A percentile compares a stretch with the other conserved stretches of the same genome.
Evolutionary conservation across 1,284 basidiomycete genomes (phyloP).

Genomic region (Apiotrichum gamsii): DNA sequence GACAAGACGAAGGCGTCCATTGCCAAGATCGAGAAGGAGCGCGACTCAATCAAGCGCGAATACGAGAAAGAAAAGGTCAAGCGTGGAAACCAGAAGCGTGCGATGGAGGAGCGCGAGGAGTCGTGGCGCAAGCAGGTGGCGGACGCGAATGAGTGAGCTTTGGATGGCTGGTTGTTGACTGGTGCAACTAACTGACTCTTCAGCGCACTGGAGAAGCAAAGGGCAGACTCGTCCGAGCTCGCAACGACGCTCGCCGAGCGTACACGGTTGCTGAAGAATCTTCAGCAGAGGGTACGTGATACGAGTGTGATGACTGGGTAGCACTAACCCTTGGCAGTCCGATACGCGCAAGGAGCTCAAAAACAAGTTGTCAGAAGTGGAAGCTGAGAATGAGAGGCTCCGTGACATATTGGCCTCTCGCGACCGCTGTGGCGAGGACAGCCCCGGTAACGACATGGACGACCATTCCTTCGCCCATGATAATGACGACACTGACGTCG

Average conservation of each 20-base stretch:
- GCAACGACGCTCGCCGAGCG: constrained; percentile 22
- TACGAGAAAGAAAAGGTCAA: constrained; percentile 25
- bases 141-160: constrained; percentile 15
- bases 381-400: constrained; percentile 4
- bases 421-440: not conserved
- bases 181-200: constrained; percentile 3
- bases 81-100: constrained; percentile 10
- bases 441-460: not conserved
- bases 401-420: no score
- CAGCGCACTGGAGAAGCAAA: constrained; percentile 10
- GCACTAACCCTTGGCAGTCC: constrained; percentile 10
- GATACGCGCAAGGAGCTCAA: constrained; percentile 25
- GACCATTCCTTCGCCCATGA: not conserved
- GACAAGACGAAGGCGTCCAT: constrained; percentile 9
- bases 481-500: constrained; percentile 1
- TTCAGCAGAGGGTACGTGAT: constrained; percentile 22
- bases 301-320: not conserved
- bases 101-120: constrained; percentile 20
- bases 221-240: constrained; percentile 10
- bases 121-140: constrained; percentile 14
- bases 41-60: constrained; percentile 18
- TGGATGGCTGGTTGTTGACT: not conserved
- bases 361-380: constrained; percentile 22
- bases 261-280: constrained; percentile 20
- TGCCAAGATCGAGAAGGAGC: constrained; percentile 13